Evolutionary conservation across 495 filamentous ascomycete genomes (phyloP).

Genomic region (Aspergillus olivimuriae): DNA sequence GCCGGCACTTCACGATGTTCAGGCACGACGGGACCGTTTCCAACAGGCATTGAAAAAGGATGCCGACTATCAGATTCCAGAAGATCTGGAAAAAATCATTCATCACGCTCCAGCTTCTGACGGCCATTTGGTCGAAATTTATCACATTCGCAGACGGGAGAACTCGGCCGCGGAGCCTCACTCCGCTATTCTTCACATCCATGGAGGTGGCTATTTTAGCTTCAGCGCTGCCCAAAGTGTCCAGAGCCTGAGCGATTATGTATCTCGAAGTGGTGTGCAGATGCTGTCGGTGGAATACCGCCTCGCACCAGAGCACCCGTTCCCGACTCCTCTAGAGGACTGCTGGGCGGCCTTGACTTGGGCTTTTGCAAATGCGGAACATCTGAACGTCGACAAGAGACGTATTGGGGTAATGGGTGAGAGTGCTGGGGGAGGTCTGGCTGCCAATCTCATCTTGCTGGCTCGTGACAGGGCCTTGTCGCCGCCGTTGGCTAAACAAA

Average conservation of each 20-base stretch:
- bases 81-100: background rate
- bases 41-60: background rate
- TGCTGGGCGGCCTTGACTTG: background rate
- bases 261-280: background rate
- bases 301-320: background rate
- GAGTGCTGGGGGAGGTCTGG: background rate
- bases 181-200: background rate
- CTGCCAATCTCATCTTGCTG: background rate
- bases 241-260: background rate
- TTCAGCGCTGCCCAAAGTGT: background rate
- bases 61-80: background rate
- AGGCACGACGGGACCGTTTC: background rate
- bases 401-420: slow-evolving; percentile 2
- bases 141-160: background rate
- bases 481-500: slow-evolving; percentile 1
- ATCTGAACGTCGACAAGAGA: background rate
- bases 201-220: background rate
- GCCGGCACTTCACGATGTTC: background rate
- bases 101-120: background rate
- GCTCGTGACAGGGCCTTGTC: background rate
- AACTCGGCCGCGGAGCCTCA: background rate
- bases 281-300: slow-evolving; percentile 3
- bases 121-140: background rate
- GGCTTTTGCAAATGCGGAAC: background rate
- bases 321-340: background rate